These are phyloP conservation scores for Dactylellina haptotyla DNA, from an alignment of 2,329 filamentous ascomycete species.

Conservation along the genomic window DNA sequence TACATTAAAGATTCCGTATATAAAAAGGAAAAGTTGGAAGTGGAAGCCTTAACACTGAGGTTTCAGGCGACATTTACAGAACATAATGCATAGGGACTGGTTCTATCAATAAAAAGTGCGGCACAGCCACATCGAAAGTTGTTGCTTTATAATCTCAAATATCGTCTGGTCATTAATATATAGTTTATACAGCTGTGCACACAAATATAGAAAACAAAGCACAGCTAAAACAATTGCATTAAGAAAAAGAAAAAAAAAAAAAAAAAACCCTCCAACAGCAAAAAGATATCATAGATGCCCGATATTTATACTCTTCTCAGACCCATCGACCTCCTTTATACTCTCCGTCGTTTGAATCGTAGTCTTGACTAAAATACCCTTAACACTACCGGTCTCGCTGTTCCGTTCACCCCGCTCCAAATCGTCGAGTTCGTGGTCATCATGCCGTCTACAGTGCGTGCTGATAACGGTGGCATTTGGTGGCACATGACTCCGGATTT, in stretches of 20 bases:
- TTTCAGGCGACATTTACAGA: no score
- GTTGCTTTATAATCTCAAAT: no score
- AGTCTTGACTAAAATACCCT: constrained; percentile 37
- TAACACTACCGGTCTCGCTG: constrained; percentile 33
- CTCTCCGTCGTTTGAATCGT: constrained; percentile 47
- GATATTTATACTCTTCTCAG: constrained; percentile 35
- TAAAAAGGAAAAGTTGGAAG: no score
- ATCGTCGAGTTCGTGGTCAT: constrained; percentile 32
- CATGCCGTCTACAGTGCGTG: constrained; percentile 29
- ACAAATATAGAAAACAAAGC: neutral
- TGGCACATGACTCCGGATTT: constrained; percentile 39
- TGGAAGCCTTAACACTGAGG: no score
- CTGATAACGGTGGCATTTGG: constrained; percentile 34
- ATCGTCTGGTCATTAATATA: neutral
- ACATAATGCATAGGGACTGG: no score
- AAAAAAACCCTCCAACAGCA: neutral
- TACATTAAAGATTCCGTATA: no score
- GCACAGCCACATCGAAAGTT: no score
- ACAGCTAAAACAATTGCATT: no score
- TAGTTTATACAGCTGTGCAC: neutral
- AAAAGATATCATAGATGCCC: neutral
- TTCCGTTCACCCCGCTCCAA: constrained; percentile 16
- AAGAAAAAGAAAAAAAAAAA: constrained; percentile 1
- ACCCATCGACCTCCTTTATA: constrained; percentile 37
- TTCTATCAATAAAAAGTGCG: no score